Base-by-base conservation (phyloP, 352 stramenopile species). In the Albugo candida region DNA sequence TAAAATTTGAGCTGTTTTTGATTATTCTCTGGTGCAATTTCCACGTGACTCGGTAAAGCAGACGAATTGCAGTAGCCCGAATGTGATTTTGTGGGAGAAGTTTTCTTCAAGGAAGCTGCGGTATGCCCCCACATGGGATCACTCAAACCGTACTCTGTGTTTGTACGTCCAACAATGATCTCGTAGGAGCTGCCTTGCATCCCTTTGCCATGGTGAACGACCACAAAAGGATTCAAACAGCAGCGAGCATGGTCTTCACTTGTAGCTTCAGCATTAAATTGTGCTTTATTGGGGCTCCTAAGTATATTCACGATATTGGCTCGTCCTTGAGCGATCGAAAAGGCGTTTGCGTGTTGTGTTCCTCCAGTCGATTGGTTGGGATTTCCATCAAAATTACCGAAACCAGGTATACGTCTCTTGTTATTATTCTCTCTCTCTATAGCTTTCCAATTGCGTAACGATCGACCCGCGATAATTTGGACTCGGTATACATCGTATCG, bases 1-100 rank as follows among this genome's bases (percentile, higher is more conserved):
- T 83, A 87, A 48, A 83, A 84, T 35, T 83, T 45, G 52, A 87
- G 83, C 41, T 87, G 64, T 36, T 84, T 87, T 17, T 84, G 49
- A 20, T 80, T 68, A 24, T 19, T 24, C 17, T 24, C 38, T 43
- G 17, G 38, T 19, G 20, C 38, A 8, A 43, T 19, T 8, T 43
- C 17, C 2, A 83, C 55, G 34, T 69, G 71, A 38, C 67, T 84
- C 2, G 65, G 69, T 5, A 87, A 35, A 1, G 54, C 43, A 14
- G 56, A 59, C 4, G 75, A 83, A 31, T 31, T 31, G 24, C 24
- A 31, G 24, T 31, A 31, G 24, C 24, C 24, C 8, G 24, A 8
- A 31, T 31, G 24, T 31, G 24, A 3, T 31, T 31, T 31, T 10
- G 24, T 10, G 8, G 8, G 24, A 3, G 24, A 31, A 10, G 24